Conservation (phyloP, 192 early-diverging fungal species). For the Helicostylum pulchrum region DNA sequence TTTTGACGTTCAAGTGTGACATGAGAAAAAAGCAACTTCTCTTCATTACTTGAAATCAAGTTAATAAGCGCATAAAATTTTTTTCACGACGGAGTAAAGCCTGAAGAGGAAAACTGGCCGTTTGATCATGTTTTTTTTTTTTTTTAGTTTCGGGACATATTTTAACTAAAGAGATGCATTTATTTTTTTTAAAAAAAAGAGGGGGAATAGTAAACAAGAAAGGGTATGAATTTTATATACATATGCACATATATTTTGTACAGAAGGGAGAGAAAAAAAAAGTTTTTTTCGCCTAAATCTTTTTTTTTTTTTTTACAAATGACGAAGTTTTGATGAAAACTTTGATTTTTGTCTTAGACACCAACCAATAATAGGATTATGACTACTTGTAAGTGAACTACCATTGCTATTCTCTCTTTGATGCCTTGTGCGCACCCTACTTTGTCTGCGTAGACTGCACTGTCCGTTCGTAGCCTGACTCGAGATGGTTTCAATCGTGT, state of each 20-base stretch:
- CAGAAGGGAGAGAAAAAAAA: neutral
- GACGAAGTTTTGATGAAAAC: constrained; percentile 9
- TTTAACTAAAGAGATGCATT: neutral
- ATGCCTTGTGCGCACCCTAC: neutral
- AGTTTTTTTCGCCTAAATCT: no score
- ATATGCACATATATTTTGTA: neutral
- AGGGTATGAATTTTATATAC: neutral
- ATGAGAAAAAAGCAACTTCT: no score
- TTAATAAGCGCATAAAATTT: no score
- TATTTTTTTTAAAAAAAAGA: neutral
- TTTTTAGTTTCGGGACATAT: no score
- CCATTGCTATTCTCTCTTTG: no score
- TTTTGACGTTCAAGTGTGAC: no score
- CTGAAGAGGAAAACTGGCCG: no score
- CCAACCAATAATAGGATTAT: neutral
- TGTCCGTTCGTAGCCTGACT: neutral
- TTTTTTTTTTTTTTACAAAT: constrained; percentile 7
- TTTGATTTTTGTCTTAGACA: constrained; percentile 9
- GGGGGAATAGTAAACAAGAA: neutral
- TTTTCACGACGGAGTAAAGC: no score
- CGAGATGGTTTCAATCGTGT: neutral
- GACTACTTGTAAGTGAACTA: neutral
- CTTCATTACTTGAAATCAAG: no score
- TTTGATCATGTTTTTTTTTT: no score
- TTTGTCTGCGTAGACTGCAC: neutral